phyloP scores from a whole-genome alignment of 148 eudicot species.

The Agrostemma githago region DNA sequence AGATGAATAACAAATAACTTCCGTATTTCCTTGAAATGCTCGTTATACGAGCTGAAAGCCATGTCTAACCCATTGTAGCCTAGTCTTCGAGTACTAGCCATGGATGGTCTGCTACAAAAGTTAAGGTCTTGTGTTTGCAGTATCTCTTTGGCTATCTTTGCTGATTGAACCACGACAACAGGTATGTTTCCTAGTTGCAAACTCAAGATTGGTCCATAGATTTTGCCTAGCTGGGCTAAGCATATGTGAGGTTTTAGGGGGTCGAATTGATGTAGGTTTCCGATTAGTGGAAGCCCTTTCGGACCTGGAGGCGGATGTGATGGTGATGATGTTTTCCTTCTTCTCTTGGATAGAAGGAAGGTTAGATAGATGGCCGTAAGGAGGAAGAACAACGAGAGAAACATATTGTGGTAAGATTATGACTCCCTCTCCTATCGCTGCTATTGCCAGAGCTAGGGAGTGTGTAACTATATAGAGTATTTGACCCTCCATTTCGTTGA shows the following conservation, averaged over 20 bases:
- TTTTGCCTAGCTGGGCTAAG: neutral
- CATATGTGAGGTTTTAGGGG: neutral
- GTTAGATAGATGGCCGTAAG: no score
- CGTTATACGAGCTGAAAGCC: neutral
- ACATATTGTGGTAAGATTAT: no score
- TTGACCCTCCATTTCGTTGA: no score
- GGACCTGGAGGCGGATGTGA: neutral
- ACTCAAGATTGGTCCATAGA: neutral
- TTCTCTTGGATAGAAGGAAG: no score
- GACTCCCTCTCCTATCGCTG: no score
- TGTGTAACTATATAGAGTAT: no score
- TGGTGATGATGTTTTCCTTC: no score
- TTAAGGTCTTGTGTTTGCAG: neutral
- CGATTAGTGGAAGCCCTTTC: neutral
- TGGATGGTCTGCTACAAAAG: neutral
- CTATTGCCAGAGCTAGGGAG: no score
- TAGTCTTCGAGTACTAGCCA: neutral
- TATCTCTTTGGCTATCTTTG: neutral
- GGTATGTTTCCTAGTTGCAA: neutral
- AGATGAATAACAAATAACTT: neutral
- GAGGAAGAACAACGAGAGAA: no score
- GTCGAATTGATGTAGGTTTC: neutral
- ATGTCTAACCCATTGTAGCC: slow-evolving; percentile 4
- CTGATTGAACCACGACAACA: neutral
- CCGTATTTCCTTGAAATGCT: neutral